These are phyloP conservation scores for Parmelia sp. DNA, from an alignment of 495 filamentous ascomycete species.

Conservation along the genomic window DNA sequence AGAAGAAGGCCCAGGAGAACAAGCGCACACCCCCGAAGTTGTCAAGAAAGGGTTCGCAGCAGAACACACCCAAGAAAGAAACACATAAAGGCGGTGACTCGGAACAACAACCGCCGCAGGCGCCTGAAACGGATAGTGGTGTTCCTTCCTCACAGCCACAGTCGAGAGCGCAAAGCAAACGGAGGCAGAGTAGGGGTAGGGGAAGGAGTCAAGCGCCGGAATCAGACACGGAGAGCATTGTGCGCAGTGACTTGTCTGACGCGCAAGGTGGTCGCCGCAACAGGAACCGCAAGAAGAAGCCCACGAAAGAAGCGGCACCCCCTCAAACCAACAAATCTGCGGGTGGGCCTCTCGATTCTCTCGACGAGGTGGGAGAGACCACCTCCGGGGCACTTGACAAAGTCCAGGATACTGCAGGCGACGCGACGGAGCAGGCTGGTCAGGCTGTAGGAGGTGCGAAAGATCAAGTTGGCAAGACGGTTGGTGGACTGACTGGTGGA, in stretches of 20 bases:
- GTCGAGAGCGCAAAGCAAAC: conserved; percentile 10
- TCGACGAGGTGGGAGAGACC: conserved; percentile 53
- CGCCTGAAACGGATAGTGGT: not conserved
- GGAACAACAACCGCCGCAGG: conserved; percentile 8
- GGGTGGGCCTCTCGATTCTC: conserved; percentile 44
- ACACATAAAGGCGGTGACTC: conserved; percentile 18
- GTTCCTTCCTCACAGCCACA: conserved; percentile 12
- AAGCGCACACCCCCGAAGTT: conserved; percentile 28
- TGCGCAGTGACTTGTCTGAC: conserved; percentile 19
- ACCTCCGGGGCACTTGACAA: conserved; percentile 42
- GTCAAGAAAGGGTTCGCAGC: conserved; percentile 20
- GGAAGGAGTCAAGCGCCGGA: conserved; percentile 22
- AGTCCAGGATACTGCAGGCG: conserved; percentile 58
- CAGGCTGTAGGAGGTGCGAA: conserved; percentile 43
- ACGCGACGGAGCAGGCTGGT: conserved; percentile 50
- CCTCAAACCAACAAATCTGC: conserved; percentile 29
- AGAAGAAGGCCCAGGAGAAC: conserved; percentile 24
- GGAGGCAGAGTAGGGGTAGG: conserved; percentile 24
- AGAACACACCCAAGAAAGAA: conserved; percentile 21
- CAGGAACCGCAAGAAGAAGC: conserved; percentile 36
- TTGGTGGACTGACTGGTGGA: conserved; percentile 23
- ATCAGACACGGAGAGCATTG: conserved; percentile 25
- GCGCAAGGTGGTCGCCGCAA: conserved; percentile 22
- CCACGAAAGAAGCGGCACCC: conserved; percentile 35
- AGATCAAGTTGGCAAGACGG: conserved; percentile 23